Evolutionary conservation across 106 monocot species (phyloP).

Genomic region (Dioscorea dumetorum): DNA sequence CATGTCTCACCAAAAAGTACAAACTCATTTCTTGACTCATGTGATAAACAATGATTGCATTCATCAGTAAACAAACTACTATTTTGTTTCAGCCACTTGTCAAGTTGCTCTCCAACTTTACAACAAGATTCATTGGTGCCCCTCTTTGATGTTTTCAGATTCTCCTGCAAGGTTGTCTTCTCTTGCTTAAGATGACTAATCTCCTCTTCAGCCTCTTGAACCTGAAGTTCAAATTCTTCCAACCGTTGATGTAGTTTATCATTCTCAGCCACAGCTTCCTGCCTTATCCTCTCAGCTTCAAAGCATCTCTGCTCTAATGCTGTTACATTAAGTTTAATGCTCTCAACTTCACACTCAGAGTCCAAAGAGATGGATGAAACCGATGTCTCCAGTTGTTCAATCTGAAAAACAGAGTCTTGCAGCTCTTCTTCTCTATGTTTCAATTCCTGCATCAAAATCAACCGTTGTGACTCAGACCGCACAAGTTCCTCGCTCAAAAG

Average conservation of each 20-base stretch:
- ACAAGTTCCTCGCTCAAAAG: conserved; percentile 28
- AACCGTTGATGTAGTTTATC: conserved; percentile 9
- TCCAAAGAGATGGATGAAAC: conserved; percentile 45
- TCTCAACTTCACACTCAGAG: conserved; percentile 83
- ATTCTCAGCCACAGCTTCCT: conserved; percentile 36
- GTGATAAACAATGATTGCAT: conserved; percentile 8
- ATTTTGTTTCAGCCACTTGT: conserved; percentile 19
- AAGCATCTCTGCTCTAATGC: conserved; percentile 51
- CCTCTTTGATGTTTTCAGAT: conserved; percentile 12
- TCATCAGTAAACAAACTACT: conserved; percentile 1
- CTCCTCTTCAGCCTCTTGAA: conserved; percentile 30
- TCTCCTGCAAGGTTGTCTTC: conserved; percentile 34
- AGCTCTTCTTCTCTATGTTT: conserved; percentile 45
- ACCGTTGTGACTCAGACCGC: conserved; percentile 33
- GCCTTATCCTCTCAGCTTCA: conserved; percentile 46
- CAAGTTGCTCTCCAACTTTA: conserved; percentile 30
- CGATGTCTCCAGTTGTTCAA: conserved; percentile 51
- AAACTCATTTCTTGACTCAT: conserved; percentile 9
- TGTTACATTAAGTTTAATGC: conserved; percentile 68
- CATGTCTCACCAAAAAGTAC: conserved; percentile 14
- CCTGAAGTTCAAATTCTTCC: conserved; percentile 22
- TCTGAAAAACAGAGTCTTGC: conserved; percentile 27
- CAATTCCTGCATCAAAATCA: conserved; percentile 36
- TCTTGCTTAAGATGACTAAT: conserved; percentile 40
- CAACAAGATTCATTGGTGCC: conserved; percentile 17